Base-by-base conservation (phyloP, 2,329 filamentous ascomycete genomes). In the Colletotrichum cuscutae region DNA sequence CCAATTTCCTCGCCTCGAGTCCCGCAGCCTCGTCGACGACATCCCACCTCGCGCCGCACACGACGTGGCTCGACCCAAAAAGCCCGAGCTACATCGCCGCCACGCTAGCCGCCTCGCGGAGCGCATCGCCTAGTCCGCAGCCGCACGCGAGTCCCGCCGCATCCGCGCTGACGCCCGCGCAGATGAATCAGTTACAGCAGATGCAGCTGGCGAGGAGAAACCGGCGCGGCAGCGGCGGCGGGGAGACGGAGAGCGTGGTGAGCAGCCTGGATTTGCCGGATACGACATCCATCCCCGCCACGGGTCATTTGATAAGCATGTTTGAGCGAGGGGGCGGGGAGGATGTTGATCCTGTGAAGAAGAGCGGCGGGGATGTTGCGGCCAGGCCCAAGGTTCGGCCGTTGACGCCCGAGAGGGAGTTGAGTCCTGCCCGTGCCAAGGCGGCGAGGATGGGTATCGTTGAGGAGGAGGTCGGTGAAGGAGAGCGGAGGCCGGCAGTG, bases 221-320 rank as follows among this genome's bases (percentile, higher is more conserved):
- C 74, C 81, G 79, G 60, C 80, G 77, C 63, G 77, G 75, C 6
- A 84, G 81, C 72, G 65, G 77, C 26, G 80, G 32, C 32, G 32
- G 79, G 22, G 42, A 49, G 42, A 77, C 77, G 8, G 72, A 77
- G 52, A 82, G 81, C 71, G 75, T 78, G 3, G 69, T 77, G 28
- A 81, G 80, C 28, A 81, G 80, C 68, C 74, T 80, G 53, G 82
- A 84, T 46, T 75, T 82, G 19, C 82, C 86, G 13, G 89, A 93
- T 78, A 88, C 88, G 11, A 87, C 85, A 1, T 84, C 90, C 6
- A 91, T 93, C 62, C 84, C 88, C 28, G 87, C 92, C 0, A 92
- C 92, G 0, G 89, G 86, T 3, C 89, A 90, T 5, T 84, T 94
- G 24, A 91, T 94, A 66, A 89, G 89, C 52, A 86, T 94, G 83